Base-by-base conservation (phyloP, 495 filamentous ascomycete genomes). In the Penicillium pancosmium region DNA sequence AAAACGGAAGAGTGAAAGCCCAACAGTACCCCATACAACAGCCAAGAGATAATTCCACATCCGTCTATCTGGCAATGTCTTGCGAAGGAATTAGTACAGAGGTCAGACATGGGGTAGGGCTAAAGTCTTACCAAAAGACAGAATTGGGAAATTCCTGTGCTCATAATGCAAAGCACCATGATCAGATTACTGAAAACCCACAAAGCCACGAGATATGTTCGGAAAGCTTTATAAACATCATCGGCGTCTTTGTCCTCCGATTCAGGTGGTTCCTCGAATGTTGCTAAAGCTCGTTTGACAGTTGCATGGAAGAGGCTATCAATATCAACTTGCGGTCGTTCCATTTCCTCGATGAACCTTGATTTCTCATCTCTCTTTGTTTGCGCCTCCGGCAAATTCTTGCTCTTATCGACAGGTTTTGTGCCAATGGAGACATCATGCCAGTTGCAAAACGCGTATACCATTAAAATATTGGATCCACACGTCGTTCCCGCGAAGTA, bases 391-490 rank as follows among this genome's bases (percentile, higher is more conserved):
- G 93, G 93, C 31, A 98, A 80, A 15, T 88, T 89, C 64, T 98
- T 92, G 41, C 87, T 88, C 77, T 96, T 97, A 75, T 98, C 93
- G 8, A 92, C 89, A 70, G 93, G 92, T 79, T 97, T 97, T 75
- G 93, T 97, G 81, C 93, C 93, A 90, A 93, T 96, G 13, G 92
- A 96, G 51, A 98, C 93, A 74, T 98, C 93, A 90, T 97, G 92
- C 93, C 93, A 97, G 78, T 97, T 97, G 84, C 91, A 92, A 86
- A 95, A 97, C 57, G 76, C 89, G 78, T 98, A 98, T 49, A 98
- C 91, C 79, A 92, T 97, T 61, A 98, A 85, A 65, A 98, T 93
- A 77, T 98, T 98, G 86, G 70, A 93, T 81, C 40, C 92, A 78
- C 64, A 97, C 79, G 74, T 97, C 7, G 25, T 54, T 19, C 51